These are phyloP conservation scores for Aspergillus ochraceus DNA, from an alignment of 2,329 filamentous ascomycete genomes.

Conservation along the genomic window DNA sequence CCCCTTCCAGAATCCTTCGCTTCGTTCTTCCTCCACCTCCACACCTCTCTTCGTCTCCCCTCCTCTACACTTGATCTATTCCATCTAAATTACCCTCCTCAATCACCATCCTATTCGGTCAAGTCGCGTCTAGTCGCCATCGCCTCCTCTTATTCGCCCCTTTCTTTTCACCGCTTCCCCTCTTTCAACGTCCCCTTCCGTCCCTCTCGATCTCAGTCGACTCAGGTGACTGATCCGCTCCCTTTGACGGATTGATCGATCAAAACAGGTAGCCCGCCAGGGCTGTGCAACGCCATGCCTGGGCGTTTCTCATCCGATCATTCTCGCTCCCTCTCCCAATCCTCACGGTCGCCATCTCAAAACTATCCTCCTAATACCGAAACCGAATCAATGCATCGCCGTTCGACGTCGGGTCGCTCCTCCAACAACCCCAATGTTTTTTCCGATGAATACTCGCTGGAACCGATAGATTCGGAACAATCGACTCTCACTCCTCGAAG, in stretches of 20 bases:
- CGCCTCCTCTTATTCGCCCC: slow-evolving; percentile 10
- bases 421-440: slow-evolving; percentile 49
- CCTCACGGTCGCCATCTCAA: slow-evolving; percentile 27
- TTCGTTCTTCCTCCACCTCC: background rate
- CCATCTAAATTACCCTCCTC: background rate
- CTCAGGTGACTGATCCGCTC: slow-evolving; percentile 21
- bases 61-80: background rate
- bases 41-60: background rate
- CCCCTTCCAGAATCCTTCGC: slow-evolving; percentile 1
- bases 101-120: background rate
- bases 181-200: slow-evolving; percentile 7
- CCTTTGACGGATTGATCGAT: slow-evolving; percentile 30
- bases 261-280: slow-evolving; percentile 36
- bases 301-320: slow-evolving; percentile 38
- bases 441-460: slow-evolving; percentile 50
- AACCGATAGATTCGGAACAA: slow-evolving; percentile 39
- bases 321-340: slow-evolving; percentile 35
- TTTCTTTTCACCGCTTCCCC: slow-evolving; percentile 11
- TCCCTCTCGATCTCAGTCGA: slow-evolving; percentile 14
- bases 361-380: slow-evolving; percentile 23
- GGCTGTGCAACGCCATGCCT: slow-evolving; percentile 42
- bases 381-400: slow-evolving; percentile 30
- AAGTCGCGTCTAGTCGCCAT: background rate
- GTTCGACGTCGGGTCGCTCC: slow-evolving; percentile 30
- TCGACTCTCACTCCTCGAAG: slow-evolving; percentile 31